phyloP scores from a whole-genome alignment of 1,284 basidiomycete genomes.

The Trametes polyzona region DNA sequence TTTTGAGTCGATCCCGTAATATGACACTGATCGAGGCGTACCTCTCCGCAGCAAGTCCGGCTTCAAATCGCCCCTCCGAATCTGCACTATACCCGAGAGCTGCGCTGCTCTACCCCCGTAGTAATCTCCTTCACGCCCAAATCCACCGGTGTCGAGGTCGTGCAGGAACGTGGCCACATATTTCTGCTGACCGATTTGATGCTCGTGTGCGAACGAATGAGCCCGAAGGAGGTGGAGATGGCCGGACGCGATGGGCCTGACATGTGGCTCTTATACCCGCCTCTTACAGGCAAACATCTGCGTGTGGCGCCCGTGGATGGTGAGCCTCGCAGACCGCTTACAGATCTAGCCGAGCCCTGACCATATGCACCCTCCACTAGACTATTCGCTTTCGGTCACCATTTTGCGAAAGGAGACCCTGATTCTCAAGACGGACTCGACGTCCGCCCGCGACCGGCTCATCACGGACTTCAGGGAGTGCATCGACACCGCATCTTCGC shows the following conservation, averaged over 20 bases:
- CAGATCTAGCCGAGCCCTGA: background rate
- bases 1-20: no score
- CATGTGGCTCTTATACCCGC: slow-evolving; percentile 95
- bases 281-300: slow-evolving; percentile 93
- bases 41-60: slow-evolving; percentile 71
- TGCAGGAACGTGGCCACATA: slow-evolving; percentile 81
- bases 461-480: slow-evolving; percentile 83
- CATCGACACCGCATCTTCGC: slow-evolving; percentile 75
- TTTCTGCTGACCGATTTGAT: slow-evolving; percentile 94
- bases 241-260: slow-evolving; percentile 67
- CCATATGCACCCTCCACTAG: slow-evolving; percentile 43
- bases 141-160: slow-evolving; percentile 73
- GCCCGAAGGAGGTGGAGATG: slow-evolving; percentile 58
- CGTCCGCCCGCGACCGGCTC: slow-evolving; percentile 66
- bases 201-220: slow-evolving; percentile 85
- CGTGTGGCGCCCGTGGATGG: slow-evolving; percentile 67
- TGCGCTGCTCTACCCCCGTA: slow-evolving; percentile 79
- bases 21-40: background rate
- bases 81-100: slow-evolving; percentile 79
- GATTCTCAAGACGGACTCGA: slow-evolving; percentile 67
- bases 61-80: slow-evolving; percentile 88
- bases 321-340: slow-evolving; percentile 21
- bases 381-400: slow-evolving; percentile 74
- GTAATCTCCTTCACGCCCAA: slow-evolving; percentile 80
- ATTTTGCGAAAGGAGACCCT: slow-evolving; percentile 92